phyloP scores from a whole-genome alignment of 2,329 filamentous ascomycete genomes.

The Apiospora marii region DNA sequence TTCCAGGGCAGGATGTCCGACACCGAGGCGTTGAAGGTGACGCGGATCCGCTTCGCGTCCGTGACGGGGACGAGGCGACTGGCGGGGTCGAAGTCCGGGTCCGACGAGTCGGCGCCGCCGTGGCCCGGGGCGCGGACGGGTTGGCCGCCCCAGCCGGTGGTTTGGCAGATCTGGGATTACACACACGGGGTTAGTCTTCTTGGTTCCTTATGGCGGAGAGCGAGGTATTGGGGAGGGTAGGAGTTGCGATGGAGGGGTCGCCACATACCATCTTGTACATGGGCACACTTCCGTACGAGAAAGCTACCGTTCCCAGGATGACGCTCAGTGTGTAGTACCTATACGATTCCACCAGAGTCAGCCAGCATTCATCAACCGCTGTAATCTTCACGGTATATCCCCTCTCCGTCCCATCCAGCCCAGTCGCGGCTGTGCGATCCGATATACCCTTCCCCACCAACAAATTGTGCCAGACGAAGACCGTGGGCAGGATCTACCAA shows the following conservation, averaged over 20 bases:
- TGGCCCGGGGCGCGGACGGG: slow-evolving; percentile 83
- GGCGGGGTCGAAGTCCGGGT: slow-evolving; percentile 65
- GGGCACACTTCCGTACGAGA: slow-evolving; percentile 85
- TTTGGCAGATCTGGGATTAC: slow-evolving; percentile 74
- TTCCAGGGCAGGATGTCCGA: slow-evolving; percentile 98
- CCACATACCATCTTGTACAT: slow-evolving; percentile 81
- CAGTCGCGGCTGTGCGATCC: background rate
- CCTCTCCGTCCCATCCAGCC: background rate
- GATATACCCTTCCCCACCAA: background rate
- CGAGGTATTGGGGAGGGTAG: background rate
- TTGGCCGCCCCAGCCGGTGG: slow-evolving; percentile 91
- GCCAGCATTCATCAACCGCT: background rate
- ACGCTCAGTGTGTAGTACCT: slow-evolving; percentile 80
- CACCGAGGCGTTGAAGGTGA: slow-evolving; percentile 95
- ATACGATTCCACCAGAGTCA: slow-evolving; percentile 23
- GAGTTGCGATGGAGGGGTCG: too few relatives aligned
- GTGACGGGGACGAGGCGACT: slow-evolving; percentile 82
- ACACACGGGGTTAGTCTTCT: background rate
- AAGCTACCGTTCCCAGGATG: slow-evolving; percentile 79
- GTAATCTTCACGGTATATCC: background rate
- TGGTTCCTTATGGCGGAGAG: background rate
- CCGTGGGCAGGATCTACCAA: too few relatives aligned
- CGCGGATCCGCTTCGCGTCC: slow-evolving; percentile 83
- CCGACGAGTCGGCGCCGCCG: slow-evolving; percentile 58
- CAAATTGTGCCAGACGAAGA: background rate